phyloP scores from a whole-genome alignment of 2,329 filamentous ascomycete species.

The Leptographium galeiforme region DNA sequence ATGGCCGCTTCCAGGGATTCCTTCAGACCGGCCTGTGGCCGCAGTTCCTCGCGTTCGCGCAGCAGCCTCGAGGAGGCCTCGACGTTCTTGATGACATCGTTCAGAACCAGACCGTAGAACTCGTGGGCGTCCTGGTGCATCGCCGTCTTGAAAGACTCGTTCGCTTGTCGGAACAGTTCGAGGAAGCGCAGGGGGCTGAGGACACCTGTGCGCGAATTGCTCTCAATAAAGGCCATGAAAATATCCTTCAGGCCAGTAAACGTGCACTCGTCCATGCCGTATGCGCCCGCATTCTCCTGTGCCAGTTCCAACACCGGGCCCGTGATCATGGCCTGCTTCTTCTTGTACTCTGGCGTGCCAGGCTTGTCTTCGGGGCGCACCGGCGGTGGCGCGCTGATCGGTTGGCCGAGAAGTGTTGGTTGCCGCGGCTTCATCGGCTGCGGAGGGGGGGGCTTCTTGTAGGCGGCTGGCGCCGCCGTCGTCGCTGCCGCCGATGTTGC shows the following conservation, averaged over 20 bases:
- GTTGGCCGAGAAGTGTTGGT: slow-evolving; percentile 37
- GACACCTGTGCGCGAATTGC: slow-evolving; percentile 71
- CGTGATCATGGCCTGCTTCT: slow-evolving; percentile 82
- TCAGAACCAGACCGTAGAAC: slow-evolving; percentile 88
- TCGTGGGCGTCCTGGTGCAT: slow-evolving; percentile 99
- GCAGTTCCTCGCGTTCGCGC: slow-evolving; percentile 22
- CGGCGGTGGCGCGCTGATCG: slow-evolving; percentile 38
- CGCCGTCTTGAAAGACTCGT: slow-evolving; percentile 92
- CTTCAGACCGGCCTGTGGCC: slow-evolving; percentile 27
- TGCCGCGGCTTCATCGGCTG: slow-evolving; percentile 45
- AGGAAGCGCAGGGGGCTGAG: slow-evolving; percentile 86
- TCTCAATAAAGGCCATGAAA: slow-evolving; percentile 77
- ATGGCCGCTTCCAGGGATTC: slow-evolving; percentile 36
- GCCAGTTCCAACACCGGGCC: slow-evolving; percentile 79
- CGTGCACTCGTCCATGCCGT: slow-evolving; percentile 88
- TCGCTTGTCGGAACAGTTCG: slow-evolving; percentile 84
- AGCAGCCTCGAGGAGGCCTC: slow-evolving; percentile 59
- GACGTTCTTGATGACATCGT: slow-evolving; percentile 88
- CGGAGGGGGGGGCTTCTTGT: slow-evolving; percentile 38
- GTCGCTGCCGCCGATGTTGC: slow-evolving; percentile 13
- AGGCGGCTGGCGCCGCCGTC: slow-evolving; percentile 6
- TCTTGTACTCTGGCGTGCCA: slow-evolving; percentile 93
- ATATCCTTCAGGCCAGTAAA: slow-evolving; percentile 95
- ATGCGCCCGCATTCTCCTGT: slow-evolving; percentile 63
- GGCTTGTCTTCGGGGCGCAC: slow-evolving; percentile 77